Evolutionary conservation across 345 rosid species (phyloP).

Genomic region (Toxicodendron radicans): DNA sequence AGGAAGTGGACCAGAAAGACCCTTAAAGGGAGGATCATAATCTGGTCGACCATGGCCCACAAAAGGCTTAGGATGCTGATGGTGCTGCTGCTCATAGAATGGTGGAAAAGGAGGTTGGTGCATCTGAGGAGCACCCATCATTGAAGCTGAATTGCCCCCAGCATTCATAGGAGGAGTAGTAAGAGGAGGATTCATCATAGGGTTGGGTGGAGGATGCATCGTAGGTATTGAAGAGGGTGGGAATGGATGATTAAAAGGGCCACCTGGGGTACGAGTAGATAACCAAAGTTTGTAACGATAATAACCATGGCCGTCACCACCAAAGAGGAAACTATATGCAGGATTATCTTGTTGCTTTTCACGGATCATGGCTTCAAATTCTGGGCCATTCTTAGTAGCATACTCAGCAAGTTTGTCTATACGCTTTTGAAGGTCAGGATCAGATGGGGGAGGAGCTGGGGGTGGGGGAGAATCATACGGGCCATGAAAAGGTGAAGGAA

Average conservation of each 20-base stretch:
- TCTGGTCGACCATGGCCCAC: conserved; percentile 61
- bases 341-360: conserved; percentile 95
- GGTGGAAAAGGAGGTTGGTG: conserved; percentile 80
- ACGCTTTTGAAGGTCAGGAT: conserved; percentile 87
- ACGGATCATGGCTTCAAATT: conserved; percentile 95
- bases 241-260: conserved; percentile 63
- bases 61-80: conserved; percentile 68
- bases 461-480: conserved; percentile 74
- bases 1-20: conserved; percentile 84
- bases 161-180: conserved; percentile 38
- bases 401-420: conserved; percentile 98
- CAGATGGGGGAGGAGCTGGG: conserved; percentile 76
- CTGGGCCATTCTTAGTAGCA: conserved; percentile 85
- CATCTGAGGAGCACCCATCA: conserved; percentile 59
- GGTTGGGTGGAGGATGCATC: conserved; percentile 73
- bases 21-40: conserved; percentile 76
- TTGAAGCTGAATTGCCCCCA: conserved; percentile 44
- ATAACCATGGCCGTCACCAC: conserved; percentile 90
- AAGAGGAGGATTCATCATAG: conserved; percentile 56
- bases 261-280: conserved; percentile 58
- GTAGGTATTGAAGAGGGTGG: conserved; percentile 49
- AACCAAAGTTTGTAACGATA: conserved; percentile 85
- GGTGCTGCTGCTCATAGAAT: conserved; percentile 79
- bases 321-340: conserved; percentile 83
- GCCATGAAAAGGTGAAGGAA: conserved; percentile 66